Evolutionary conservation across 2,329 filamentous ascomycete genomes (phyloP).

Genomic region (Penicillium verrucosum): DNA sequence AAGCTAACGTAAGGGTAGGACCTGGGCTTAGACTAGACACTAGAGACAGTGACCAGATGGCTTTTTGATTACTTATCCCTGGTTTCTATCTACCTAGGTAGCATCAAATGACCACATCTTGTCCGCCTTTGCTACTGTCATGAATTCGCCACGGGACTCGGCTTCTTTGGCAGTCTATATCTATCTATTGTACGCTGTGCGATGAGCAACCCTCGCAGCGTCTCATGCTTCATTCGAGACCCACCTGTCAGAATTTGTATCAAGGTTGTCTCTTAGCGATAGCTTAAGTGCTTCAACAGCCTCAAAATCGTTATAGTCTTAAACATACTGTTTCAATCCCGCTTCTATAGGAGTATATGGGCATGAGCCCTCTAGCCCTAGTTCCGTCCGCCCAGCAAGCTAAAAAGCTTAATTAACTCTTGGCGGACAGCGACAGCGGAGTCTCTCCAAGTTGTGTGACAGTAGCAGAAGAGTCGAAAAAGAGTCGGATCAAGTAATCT

Average conservation of each 20-base stretch:
- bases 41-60: no score
- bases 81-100: constrained; percentile 10
- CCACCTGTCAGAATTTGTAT: constrained; percentile 34
- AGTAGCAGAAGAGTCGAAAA: constrained; percentile 33
- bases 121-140: constrained; percentile 27
- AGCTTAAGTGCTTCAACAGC: constrained; percentile 27
- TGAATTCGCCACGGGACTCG: constrained; percentile 17
- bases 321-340: constrained; percentile 25
- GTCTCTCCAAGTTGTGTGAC: constrained; percentile 30
- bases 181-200: constrained; percentile 28
- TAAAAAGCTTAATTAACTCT: constrained; percentile 31
- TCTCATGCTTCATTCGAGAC: constrained; percentile 31
- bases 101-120: constrained; percentile 30
- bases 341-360: constrained; percentile 24
- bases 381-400: constrained; percentile 21
- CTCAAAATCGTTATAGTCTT: constrained; percentile 33
- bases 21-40: no score
- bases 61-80: no score
- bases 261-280: constrained; percentile 25
- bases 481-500: constrained; percentile 27
- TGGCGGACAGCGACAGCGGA: constrained; percentile 26
- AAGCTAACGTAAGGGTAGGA: no score
- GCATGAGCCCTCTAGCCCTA: constrained; percentile 25
- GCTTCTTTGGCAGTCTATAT: constrained; percentile 28
- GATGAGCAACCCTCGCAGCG: constrained; percentile 27